Percentiles rank a stretch among this genome's conserved stretches.
phyloP scores from a whole-genome alignment of 2,329 filamentous ascomycete species.

The Claviceps arundinis region DNA sequence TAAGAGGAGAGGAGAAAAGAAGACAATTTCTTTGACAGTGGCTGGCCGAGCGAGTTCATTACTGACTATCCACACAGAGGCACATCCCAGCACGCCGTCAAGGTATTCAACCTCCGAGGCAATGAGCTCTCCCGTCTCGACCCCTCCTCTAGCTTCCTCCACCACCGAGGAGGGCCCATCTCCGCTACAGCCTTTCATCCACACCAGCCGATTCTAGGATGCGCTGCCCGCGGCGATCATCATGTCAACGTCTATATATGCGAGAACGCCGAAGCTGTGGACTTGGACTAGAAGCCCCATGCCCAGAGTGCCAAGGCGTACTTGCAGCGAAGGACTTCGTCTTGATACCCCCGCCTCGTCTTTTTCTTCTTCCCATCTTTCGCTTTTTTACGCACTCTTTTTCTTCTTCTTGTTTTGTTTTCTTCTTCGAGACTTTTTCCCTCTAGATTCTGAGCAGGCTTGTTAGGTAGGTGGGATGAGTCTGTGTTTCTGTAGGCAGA shows the following conservation, averaged over 20 bases:
- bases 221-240: conserved; percentile 72
- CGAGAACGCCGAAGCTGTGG: conserved; percentile 31
- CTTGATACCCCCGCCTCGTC: neutral
- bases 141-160: conserved; percentile 79
- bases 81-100: conserved; percentile 75
- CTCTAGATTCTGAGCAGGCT: too few relatives aligned
- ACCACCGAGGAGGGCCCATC: conserved; percentile 70
- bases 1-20: too few relatives aligned
- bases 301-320: conserved; percentile 1
- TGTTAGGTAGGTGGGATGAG: too few relatives aligned
- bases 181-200: conserved; percentile 89
- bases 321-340: neutral
- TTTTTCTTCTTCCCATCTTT: neutral
- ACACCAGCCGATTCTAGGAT: conserved; percentile 81
- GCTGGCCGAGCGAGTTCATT: too few relatives aligned
- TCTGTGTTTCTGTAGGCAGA: too few relatives aligned
- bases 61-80: conserved; percentile 41
- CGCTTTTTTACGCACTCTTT: neutral
- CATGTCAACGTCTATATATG: conserved; percentile 83
- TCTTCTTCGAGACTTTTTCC: too few relatives aligned
- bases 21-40: too few relatives aligned
- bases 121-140: conserved; percentile 70
- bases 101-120: conserved; percentile 83
- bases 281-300: conserved; percentile 15
- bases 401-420: too few relatives aligned